These are phyloP conservation scores for Eucalyptus virginea DNA, from an alignment of 345 rosid species.

Conservation along the genomic window DNA sequence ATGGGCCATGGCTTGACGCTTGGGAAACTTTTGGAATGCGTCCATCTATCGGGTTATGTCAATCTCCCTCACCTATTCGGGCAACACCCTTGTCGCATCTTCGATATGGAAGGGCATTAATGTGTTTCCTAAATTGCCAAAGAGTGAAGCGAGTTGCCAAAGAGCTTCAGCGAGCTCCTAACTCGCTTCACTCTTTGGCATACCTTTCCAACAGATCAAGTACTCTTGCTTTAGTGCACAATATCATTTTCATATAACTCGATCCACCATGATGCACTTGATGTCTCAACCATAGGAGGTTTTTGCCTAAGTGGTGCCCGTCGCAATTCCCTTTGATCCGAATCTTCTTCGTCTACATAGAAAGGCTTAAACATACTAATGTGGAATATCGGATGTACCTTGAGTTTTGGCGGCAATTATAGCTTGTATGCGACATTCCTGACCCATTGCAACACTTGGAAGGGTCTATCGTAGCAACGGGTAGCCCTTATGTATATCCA, in stretches of 20 bases:
- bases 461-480: accelerated
- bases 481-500: background rate
- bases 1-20: background rate
- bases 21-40: background rate
- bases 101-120: background rate
- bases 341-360: background rate
- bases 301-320: background rate
- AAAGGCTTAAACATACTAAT: too few species aligned
- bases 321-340: background rate
- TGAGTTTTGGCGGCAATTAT: too few species aligned
- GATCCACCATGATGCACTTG: background rate
- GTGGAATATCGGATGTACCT: background rate
- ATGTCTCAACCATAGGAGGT: background rate
- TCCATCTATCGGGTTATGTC: background rate
- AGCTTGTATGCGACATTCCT: background rate
- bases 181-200: background rate
- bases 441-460: background rate
- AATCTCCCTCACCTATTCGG: background rate
- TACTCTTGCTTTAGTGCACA: background rate
- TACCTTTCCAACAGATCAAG: background rate
- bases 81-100: background rate
- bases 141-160: background rate
- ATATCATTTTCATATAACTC: too few species aligned
- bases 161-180: background rate
- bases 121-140: background rate